phyloP scores from a whole-genome alignment of 148 eudicot genomes.

The Camellia japonica region DNA sequence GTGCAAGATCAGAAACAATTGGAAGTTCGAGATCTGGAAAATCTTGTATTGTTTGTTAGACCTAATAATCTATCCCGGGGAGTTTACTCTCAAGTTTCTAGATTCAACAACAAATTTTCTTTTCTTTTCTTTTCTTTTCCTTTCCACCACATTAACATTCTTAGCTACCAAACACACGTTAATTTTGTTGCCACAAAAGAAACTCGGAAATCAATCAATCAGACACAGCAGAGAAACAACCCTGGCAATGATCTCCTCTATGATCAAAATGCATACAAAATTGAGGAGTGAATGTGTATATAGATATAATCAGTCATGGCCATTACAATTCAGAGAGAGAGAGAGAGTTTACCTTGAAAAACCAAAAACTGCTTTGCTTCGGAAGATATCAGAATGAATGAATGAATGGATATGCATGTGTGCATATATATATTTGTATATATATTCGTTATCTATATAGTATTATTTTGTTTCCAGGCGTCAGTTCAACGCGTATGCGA shows the following conservation, averaged over 20 bases:
- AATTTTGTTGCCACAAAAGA: background rate
- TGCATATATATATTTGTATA: no score
- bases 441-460: background rate
- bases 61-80: background rate
- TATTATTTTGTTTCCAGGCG: conserved; percentile 26
- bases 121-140: background rate
- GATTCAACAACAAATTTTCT: background rate
- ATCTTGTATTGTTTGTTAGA: background rate
- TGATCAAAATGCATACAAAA: background rate
- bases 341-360: background rate
- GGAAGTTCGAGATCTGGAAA: background rate
- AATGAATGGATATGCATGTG: no score
- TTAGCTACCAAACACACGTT: background rate
- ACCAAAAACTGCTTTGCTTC: background rate
- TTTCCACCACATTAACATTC: background rate
- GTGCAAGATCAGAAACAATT: background rate
- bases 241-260: background rate
- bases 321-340: background rate
- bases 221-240: background rate
- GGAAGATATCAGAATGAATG: background rate
- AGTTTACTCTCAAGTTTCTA: background rate
- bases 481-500: conserved; percentile 34
- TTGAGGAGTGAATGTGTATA: no score
- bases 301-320: background rate
- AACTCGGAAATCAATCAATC: background rate